Percentiles rank a stretch among this genome's conserved stretches.
Evolutionary conservation across 1,284 basidiomycete species (phyloP).

Genomic region (Termitomyces sp.): DNA sequence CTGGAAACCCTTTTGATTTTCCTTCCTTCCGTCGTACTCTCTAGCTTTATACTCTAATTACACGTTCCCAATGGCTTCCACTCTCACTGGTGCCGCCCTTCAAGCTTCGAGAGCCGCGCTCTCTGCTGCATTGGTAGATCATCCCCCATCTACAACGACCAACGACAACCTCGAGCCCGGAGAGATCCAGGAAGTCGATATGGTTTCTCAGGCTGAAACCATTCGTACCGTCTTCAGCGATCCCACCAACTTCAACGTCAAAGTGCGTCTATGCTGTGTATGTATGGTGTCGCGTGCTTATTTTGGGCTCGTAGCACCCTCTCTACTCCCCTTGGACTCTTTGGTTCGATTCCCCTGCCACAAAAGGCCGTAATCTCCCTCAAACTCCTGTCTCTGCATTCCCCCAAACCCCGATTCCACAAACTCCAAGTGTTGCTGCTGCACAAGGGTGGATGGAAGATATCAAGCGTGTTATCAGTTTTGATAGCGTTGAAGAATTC

Average conservation of each 20-base stretch:
- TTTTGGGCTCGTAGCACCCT: constrained; percentile 60
- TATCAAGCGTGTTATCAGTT: constrained; percentile 89
- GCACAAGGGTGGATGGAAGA: constrained; percentile 95
- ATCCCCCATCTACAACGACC: constrained; percentile 34
- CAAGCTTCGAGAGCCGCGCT: constrained; percentile 74
- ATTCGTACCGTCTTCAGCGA: constrained; percentile 90
- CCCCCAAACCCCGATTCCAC: constrained; percentile 66
- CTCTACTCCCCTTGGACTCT: constrained; percentile 93
- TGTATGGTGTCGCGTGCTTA: constrained; percentile 10
- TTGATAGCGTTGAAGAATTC: constrained; percentile 95
- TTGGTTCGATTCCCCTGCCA: constrained; percentile 92
- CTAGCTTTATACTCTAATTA: constrained; percentile 3
- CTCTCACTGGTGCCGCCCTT: constrained; percentile 57
- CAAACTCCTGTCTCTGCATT: constrained; percentile 79
- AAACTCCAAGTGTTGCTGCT: constrained; percentile 64
- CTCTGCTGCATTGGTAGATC: constrained; percentile 59
- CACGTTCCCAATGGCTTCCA: constrained; percentile 31
- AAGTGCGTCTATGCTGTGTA: constrained; percentile 44
- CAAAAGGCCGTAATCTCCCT: constrained; percentile 82
- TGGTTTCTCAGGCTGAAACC: constrained; percentile 74
- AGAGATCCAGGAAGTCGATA: constrained; percentile 76
- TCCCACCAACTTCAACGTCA: constrained; percentile 87
- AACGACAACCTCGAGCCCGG: constrained; percentile 54
- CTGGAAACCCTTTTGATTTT: background rate
- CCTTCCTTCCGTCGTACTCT: background rate